phyloP scores from a whole-genome alignment of 306 rosid species.

The Amphicarpaea edgeworthii region DNA sequence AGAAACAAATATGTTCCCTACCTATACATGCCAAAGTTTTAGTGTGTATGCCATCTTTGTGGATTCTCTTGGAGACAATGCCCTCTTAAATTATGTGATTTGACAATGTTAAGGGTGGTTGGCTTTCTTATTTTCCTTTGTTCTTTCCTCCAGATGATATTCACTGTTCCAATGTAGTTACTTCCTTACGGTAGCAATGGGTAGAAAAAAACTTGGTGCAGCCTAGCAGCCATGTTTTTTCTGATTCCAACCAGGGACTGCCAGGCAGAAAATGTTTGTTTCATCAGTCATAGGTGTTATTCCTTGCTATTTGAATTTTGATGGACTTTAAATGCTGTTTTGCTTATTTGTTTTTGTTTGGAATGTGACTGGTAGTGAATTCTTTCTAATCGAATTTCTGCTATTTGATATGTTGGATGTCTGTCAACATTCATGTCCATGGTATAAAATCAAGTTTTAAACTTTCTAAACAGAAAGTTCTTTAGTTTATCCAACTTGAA shows the following conservation, averaged over 20 bases:
- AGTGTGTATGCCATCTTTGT: neutral
- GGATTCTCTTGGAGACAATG: conserved; percentile 3
- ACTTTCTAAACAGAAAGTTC: conserved; percentile 20
- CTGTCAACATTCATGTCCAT: neutral
- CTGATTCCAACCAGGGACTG: neutral
- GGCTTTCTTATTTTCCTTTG: conserved; percentile 31
- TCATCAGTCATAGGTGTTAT: neutral
- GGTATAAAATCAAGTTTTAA: conserved; percentile 3
- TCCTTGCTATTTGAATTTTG: conserved; percentile 1
- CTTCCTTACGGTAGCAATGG: neutral
- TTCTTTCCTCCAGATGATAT: neutral
- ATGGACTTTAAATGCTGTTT: conserved; percentile 22
- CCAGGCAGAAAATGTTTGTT: conserved; percentile 23
- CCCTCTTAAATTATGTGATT: conserved; percentile 10
- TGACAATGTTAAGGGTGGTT: neutral
- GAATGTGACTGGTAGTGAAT: conserved; percentile 9
- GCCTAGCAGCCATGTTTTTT: conserved; percentile 5
- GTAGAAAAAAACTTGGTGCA: neutral
- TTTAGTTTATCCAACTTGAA: conserved; percentile 31
- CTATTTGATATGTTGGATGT: conserved; percentile 30
- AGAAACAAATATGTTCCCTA: conserved; percentile 14
- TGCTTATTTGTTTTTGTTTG: conserved; percentile 11
- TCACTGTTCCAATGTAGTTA: conserved; percentile 30
- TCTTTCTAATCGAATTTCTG: conserved; percentile 25
- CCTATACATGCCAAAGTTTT: conserved; percentile 16